A percentile compares a stretch with the other conserved stretches of the same genome.
Conservation (phyloP, 148 eudicot species). For the Cornus suecica region DNA sequence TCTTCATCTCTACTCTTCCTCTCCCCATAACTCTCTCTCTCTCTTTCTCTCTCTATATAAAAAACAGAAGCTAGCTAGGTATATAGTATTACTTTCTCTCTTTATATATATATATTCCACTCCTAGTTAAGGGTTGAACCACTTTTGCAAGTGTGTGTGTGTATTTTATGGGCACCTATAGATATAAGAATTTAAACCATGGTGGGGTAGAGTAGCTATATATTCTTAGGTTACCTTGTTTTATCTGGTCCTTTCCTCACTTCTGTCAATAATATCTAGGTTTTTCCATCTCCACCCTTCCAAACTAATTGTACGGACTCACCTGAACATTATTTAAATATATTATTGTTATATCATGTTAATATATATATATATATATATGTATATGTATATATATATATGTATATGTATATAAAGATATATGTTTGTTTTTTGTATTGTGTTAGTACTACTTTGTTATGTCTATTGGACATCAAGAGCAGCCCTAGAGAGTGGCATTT, state of each 20-base stretch:
- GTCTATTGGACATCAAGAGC: not conserved
- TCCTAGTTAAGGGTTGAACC: conserved; percentile 9
- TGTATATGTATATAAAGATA: not conserved
- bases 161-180: not conserved
- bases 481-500: not conserved
- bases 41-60: not conserved
- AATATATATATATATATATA: too few relatives aligned
- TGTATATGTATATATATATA: not conserved
- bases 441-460: not conserved
- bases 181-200: conserved; percentile 1
- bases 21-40: conserved; percentile 12
- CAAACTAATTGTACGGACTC: not conserved
- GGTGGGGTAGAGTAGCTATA: too few relatives aligned
- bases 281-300: not conserved
- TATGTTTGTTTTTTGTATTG: not conserved
- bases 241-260: not conserved
- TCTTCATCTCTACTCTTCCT: conserved; percentile 9
- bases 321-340: not conserved
- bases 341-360: too few relatives aligned
- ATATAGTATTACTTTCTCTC: not conserved
- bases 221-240: not conserved
- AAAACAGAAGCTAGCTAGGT: too few relatives aligned
- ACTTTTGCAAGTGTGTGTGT: not conserved
- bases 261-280: not conserved
- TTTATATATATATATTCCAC: not conserved